These are phyloP conservation scores for Metrosideros polymorpha DNA, from an alignment of 441 rosid genomes.

Conservation along the genomic window DNA sequence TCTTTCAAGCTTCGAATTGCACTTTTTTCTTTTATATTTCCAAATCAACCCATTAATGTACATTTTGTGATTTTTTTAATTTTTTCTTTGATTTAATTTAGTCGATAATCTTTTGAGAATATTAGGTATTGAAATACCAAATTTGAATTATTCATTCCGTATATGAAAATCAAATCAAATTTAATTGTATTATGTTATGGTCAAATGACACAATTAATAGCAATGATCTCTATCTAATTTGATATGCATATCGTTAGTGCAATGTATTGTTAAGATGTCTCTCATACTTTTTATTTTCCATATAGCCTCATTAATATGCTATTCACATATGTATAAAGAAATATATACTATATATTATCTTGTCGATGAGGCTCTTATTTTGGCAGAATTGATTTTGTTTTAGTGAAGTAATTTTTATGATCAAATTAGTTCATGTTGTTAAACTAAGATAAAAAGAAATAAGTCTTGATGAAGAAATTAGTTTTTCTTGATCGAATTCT, in stretches of 20 bases:
- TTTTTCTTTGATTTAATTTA: no score
- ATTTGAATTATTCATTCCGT: background rate
- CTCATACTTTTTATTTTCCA: background rate
- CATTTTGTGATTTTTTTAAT: no score
- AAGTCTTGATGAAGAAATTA: background rate
- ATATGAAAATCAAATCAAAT: background rate
- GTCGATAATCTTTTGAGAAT: background rate
- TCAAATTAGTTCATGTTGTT: background rate
- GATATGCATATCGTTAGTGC: no score
- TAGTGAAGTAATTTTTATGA: background rate
- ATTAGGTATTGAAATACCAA: background rate
- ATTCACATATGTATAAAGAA: background rate
- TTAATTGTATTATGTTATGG: background rate
- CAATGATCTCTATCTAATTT: background rate
- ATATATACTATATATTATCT: background rate
- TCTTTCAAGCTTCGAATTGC: no score
- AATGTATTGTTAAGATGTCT: background rate
- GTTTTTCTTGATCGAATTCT: background rate
- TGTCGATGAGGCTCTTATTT: background rate
- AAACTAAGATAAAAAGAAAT: background rate
- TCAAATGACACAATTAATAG: background rate
- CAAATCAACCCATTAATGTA: no score
- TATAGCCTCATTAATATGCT: background rate
- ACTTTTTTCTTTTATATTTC: no score
- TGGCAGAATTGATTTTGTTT: background rate